These are phyloP conservation scores for Ophiostoma australiae DNA, from an alignment of 2,329 filamentous ascomycete genomes.

Conservation along the genomic window DNA sequence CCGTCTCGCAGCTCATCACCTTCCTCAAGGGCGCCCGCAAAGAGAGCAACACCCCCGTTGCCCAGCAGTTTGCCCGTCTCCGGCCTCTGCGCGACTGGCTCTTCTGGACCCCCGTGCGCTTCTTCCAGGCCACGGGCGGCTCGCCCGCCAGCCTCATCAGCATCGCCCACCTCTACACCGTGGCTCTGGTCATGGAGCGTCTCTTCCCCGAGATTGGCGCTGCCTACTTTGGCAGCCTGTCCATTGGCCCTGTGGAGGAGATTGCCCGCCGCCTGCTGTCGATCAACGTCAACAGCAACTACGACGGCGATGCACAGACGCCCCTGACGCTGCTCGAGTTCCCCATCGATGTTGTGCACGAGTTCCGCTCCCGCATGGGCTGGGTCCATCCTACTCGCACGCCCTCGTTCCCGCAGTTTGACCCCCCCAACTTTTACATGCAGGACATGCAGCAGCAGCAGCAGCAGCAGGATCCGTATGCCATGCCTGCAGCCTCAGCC, in stretches of 20 bases:
- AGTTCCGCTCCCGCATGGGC: slow-evolving; percentile 65
- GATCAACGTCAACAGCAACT: slow-evolving; percentile 57
- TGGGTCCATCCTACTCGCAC: slow-evolving; percentile 58
- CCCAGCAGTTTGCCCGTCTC: slow-evolving; percentile 84
- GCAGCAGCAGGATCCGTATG: slow-evolving; percentile 19
- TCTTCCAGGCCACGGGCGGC: slow-evolving; percentile 67
- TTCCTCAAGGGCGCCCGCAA: slow-evolving; percentile 70
- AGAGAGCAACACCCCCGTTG: slow-evolving; percentile 62
- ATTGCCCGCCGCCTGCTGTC: slow-evolving; percentile 72
- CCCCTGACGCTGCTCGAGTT: slow-evolving; percentile 66
- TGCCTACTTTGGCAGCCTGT: slow-evolving; percentile 78
- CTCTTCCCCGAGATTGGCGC: slow-evolving; percentile 88
- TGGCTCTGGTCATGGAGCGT: slow-evolving; percentile 80
- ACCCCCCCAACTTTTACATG: slow-evolving; percentile 51
- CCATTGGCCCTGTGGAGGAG: slow-evolving; percentile 76
- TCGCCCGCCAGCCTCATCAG: slow-evolving; percentile 76
- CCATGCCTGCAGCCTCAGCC: slow-evolving; percentile 33
- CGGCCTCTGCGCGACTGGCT: slow-evolving; percentile 87
- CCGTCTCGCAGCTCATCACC: slow-evolving; percentile 63
- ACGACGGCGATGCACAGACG: slow-evolving; percentile 48
- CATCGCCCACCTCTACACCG: slow-evolving; percentile 86
- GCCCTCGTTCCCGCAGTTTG: slow-evolving; percentile 57
- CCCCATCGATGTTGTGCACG: slow-evolving; percentile 62
- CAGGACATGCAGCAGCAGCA: slow-evolving; percentile 31
- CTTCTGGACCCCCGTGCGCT: slow-evolving; percentile 87